Evolutionary conservation across 2,329 filamentous ascomycete genomes (phyloP), one percentile per base, ranked within the genome.

Genomic region (Amphichorda felina): DNA sequence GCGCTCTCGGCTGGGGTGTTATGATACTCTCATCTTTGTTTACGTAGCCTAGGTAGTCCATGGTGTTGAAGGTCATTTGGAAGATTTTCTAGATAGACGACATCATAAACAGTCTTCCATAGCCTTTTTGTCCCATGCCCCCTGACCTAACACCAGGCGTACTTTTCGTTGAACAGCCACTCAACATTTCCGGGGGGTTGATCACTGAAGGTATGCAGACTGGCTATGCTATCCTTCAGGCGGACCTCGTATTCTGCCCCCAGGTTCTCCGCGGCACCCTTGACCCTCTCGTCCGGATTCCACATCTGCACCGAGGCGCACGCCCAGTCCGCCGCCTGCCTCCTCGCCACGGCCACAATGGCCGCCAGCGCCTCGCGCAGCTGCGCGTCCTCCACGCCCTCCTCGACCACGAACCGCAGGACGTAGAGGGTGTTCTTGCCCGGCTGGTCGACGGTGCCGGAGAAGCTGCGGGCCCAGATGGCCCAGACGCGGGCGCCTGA

Each of bases 151-250:
- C 79, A 85, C 82, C 82, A 89, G 1, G 66, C 80, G 57, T 73
- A 87, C 59, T 85, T 87, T 57, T 88, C 81, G 48, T 82, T 85
- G 10, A 66, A 72, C 34, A 85, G 57, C 82, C 83, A 89, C 34
- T 82, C 74, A 5, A 85, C 57, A 17, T 70, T 61, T 5, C 65
- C 61, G 1, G 54, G 60, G 2, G 59, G 48, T n/a, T 18, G 15
- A 16, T 18, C 16, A 7, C 13, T 14, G 4, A 82, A 80, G 81
- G 80, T 87, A 57, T 70, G 74, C 54, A 88, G 50, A 46, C 79
- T 81, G 1, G 80, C 64, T 40, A 89, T 82, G 51, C 79, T 84
- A 36, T 79, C 70, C 34, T 56, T 59, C 37, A 86, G 73, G 24
- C 83, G 61, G 2, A 70, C 63, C 1, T 75, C 64, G 38, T 61